phyloP scores from a whole-genome alignment of 192 early-diverging fungal species.

The Pilobolus umbonatus region DNA sequence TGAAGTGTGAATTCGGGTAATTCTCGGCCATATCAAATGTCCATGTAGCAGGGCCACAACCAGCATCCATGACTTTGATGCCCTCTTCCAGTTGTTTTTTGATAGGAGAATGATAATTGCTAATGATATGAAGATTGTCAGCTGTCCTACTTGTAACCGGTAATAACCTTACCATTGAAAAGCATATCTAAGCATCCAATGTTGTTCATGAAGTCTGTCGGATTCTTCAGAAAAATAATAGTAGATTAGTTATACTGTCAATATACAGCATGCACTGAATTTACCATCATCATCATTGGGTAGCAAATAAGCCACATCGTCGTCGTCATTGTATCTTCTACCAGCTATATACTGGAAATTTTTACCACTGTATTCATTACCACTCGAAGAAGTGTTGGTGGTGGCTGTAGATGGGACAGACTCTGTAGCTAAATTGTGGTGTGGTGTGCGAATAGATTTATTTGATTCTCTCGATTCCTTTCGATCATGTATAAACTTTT shows the following conservation, averaged over 20 bases:
- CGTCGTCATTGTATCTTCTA: constrained; percentile 39
- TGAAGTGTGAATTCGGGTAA: constrained; percentile 38
- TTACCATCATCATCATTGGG: constrained; percentile 49
- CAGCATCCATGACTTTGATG: constrained; percentile 26
- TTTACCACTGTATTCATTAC: background rate
- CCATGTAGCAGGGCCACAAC: constrained; percentile 35
- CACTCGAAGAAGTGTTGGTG: too few species aligned
- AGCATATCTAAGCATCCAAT: constrained; percentile 22
- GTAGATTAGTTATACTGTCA: background rate
- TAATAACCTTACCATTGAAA: constrained; percentile 25
- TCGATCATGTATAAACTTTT: too few species aligned
- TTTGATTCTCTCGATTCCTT: too few species aligned
- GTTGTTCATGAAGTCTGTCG: constrained; percentile 16
- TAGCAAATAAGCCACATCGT: constrained; percentile 36
- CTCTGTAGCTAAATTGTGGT: too few species aligned
- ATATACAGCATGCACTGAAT: background rate
- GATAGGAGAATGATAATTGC: background rate
- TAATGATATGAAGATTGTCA: too few species aligned
- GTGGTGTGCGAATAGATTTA: too few species aligned
- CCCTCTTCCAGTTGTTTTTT: background rate
- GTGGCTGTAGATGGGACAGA: too few species aligned
- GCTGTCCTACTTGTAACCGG: too few species aligned
- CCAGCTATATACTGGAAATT: constrained; percentile 12
- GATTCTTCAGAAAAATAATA: too few species aligned
- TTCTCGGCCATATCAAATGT: constrained; percentile 47